Evolutionary conservation across 805 yeast species (phyloP).

Genomic region (Saccharomycopsis schoenii): DNA sequence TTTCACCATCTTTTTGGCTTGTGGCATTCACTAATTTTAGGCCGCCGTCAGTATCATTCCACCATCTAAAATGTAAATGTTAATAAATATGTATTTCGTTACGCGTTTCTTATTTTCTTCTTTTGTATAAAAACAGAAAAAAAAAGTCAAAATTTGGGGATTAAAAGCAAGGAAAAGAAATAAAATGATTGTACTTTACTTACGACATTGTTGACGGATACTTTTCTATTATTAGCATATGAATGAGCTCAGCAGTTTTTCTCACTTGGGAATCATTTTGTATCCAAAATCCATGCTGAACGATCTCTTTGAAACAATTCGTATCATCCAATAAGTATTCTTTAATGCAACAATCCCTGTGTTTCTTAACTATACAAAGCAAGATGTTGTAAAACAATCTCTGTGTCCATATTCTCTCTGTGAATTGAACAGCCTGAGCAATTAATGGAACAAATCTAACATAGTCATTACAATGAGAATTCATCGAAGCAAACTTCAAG

Average conservation of each 20-base stretch:
- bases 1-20: neutral
- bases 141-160: neutral
- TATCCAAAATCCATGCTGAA: slow-evolving; percentile 30
- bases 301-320: slow-evolving; percentile 23
- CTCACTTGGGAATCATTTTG: slow-evolving; percentile 23
- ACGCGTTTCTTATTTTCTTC: neutral
- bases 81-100: neutral
- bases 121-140: neutral
- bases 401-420: slow-evolving; percentile 19
- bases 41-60: slow-evolving; percentile 22
- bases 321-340: slow-evolving; percentile 24
- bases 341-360: slow-evolving; percentile 29
- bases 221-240: slow-evolving; percentile 17
- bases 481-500: slow-evolving; percentile 18
- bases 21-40: slow-evolving; percentile 4
- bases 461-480: slow-evolving; percentile 26
- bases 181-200: neutral
- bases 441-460: slow-evolving; percentile 28
- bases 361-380: slow-evolving; percentile 22
- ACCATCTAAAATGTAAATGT: slow-evolving; percentile 17
- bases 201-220: slow-evolving; percentile 18
- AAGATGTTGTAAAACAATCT: slow-evolving; percentile 25
- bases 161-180: neutral
- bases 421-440: slow-evolving; percentile 27
- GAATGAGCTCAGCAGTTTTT: slow-evolving; percentile 23